phyloP scores from a whole-genome alignment of 2,329 filamentous ascomycete species.

The Mycosphaerella sp. region DNA sequence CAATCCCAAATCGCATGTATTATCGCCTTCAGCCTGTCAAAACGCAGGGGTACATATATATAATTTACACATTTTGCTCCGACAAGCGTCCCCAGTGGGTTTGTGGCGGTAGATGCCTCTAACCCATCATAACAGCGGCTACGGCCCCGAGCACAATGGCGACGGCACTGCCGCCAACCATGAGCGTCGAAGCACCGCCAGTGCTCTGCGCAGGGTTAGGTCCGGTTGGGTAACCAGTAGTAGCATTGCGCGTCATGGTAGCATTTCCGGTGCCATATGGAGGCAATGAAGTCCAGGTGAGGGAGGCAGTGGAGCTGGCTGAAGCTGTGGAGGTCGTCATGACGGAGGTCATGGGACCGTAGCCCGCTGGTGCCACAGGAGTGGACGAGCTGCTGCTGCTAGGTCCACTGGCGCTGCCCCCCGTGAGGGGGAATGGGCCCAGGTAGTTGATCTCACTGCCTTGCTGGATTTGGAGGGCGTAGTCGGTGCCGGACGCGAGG shows the following conservation, averaged over 20 bases:
- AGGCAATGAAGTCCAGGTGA: conserved; percentile 18
- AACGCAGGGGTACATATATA: too few relatives aligned
- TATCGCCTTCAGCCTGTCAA: too few relatives aligned
- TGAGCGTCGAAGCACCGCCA: conserved; percentile 17
- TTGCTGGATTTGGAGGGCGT: conserved; percentile 55
- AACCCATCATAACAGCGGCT: conserved; percentile 35
- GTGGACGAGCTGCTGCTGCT: conserved; percentile 29
- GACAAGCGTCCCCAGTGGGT: too few relatives aligned
- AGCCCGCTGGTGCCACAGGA: conserved; percentile 10
- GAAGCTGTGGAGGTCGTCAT: conserved; percentile 10
- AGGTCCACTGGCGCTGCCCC: conserved; percentile 21
- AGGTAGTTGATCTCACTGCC: conserved; percentile 51
- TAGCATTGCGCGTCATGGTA: conserved; percentile 27
- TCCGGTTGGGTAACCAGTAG: conserved; percentile 19
- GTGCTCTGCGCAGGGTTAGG: conserved; percentile 11
- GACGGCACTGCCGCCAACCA: conserved; percentile 33
- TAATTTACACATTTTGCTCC: too few relatives aligned
- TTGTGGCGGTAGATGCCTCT: not conserved
- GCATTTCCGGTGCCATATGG: conserved; percentile 22
- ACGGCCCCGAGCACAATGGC: conserved; percentile 39
- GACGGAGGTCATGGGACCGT: not conserved
- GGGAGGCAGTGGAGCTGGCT: conserved; percentile 6
- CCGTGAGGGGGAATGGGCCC: conserved; percentile 44
- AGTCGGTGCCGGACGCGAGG: conserved; percentile 44
- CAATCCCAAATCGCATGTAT: too few relatives aligned